phyloP scores from a whole-genome alignment of 73 alveolate species.

The Stentor coeruleus region DNA sequence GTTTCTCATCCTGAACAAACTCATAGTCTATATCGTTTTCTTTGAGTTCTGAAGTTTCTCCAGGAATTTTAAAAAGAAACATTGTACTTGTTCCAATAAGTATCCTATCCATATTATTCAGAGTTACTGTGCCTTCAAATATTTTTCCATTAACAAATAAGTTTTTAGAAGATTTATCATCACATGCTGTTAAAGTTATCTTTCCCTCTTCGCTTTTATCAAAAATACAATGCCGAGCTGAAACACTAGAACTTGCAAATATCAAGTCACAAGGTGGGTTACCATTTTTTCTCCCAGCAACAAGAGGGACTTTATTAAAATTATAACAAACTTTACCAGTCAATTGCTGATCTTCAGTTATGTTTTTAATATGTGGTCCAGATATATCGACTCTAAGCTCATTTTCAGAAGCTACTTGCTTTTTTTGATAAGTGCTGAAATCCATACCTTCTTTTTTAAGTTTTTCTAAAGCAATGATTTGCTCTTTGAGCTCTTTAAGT shows the following conservation, averaged over 20 bases:
- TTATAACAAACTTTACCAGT: conserved; percentile 73
- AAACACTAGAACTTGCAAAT: conserved; percentile 80
- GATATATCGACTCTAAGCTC: conserved; percentile 42
- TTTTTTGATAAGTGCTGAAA: conserved; percentile 41
- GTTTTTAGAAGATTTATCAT: conserved; percentile 26
- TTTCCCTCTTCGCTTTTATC: conserved; percentile 38
- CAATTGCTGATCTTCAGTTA: conserved; percentile 91
- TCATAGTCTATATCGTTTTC: background rate
- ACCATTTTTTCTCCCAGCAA: conserved; percentile 81
- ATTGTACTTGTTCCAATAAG: conserved; percentile 45
- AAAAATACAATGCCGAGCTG: conserved; percentile 73
- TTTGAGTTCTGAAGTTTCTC: background rate
- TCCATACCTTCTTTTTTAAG: conserved; percentile 45
- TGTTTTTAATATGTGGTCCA: conserved; percentile 75
- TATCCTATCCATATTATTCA: conserved; percentile 47
- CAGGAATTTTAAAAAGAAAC: conserved; percentile 43
- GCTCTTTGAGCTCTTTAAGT: conserved; percentile 58
- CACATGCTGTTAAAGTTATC: conserved; percentile 40
- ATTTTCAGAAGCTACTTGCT: conserved; percentile 39
- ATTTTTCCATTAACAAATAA: conserved; percentile 21
- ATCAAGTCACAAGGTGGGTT: conserved; percentile 82
- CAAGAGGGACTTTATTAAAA: conserved; percentile 43
- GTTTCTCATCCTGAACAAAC: conserved; percentile 41
- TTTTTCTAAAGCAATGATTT: conserved; percentile 47
- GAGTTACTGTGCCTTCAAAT: background rate